Evolutionary conservation across 2,329 filamentous ascomycete genomes (phyloP).

Genomic region (Chrysoporthe puriensis): DNA sequence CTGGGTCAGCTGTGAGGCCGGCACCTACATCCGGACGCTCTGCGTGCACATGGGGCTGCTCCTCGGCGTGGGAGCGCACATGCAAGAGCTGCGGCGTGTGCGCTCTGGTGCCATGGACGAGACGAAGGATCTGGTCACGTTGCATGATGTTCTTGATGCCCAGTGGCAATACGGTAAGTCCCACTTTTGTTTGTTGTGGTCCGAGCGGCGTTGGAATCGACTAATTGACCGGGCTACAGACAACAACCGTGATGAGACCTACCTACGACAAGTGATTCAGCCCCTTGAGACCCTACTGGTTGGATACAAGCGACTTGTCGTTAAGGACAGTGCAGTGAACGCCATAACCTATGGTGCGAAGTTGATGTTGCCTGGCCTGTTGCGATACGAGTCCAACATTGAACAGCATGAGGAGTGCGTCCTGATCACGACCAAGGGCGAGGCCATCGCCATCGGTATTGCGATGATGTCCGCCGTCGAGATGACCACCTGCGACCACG

Average conservation of each 20-base stretch:
- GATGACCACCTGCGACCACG: conserved; percentile 95
- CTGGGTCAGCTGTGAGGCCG: conserved; percentile 98
- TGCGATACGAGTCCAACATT: conserved; percentile 89
- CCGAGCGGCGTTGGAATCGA: conserved; percentile 11
- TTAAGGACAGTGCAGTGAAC: conserved; percentile 96
- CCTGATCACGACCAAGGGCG: conserved; percentile 98
- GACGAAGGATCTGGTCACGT: conserved; percentile 83
- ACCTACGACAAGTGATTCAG: conserved; percentile 86
- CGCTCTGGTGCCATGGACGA: conserved; percentile 95
- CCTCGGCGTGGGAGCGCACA: conserved; percentile 70
- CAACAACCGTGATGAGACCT: conserved; percentile 93
- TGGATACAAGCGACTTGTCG: conserved; percentile 93
- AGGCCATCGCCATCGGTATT: conserved; percentile 95
- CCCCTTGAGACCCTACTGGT: conserved; percentile 91
- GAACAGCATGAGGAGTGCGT: conserved; percentile 96
- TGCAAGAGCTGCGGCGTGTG: conserved; percentile 96
- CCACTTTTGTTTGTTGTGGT: background rate
- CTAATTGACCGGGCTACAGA: conserved; percentile 50
- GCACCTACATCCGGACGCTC: conserved; percentile 97
- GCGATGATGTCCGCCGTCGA: conserved; percentile 98
- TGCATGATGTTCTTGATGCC: conserved; percentile 94
- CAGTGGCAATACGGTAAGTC: conserved; percentile 74
- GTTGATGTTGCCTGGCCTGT: conserved; percentile 95
- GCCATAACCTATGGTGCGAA: conserved; percentile 98
- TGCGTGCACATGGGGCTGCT: conserved; percentile 83